These are phyloP conservation scores for Thuidium tamariscinum DNA, from an alignment of 225 moss, liverwort and hornwort genomes.

Conservation along the genomic window DNA sequence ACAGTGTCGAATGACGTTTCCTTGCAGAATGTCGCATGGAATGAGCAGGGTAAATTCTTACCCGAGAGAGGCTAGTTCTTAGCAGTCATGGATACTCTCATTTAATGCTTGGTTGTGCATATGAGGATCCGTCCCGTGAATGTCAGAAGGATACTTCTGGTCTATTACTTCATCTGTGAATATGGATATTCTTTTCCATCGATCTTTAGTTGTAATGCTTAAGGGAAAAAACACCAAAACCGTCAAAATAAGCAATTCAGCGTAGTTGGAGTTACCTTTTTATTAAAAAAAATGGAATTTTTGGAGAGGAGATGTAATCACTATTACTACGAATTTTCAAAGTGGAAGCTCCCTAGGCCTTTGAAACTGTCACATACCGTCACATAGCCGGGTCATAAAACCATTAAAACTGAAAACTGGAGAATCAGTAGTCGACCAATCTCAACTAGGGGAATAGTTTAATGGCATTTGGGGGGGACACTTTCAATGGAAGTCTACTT, in stretches of 20 bases:
- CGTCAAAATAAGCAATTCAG: neutral
- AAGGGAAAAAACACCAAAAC: neutral
- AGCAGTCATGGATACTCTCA: neutral
- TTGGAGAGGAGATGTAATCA: neutral
- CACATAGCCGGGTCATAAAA: no score
- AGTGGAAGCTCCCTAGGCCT: neutral
- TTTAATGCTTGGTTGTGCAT: neutral
- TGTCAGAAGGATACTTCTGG: no score
- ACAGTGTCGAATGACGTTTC: neutral
- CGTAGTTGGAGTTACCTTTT: neutral
- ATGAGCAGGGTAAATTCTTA: neutral
- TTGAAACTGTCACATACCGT: neutral
- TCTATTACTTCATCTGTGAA: neutral
- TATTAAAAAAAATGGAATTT: neutral
- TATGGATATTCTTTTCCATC: neutral
- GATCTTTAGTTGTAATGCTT: neutral
- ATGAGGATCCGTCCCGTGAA: neutral
- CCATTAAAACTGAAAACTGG: neutral
- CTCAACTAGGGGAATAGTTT: neutral
- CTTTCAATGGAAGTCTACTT: neutral
- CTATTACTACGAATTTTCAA: neutral
- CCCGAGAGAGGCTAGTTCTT: neutral
- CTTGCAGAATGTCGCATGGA: neutral
- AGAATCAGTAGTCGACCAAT: no score
- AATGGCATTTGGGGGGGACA: neutral